Percentiles rank a stretch among this genome's conserved stretches.
These are phyloP conservation scores for Calocybe gangraenosa DNA, from an alignment of 768 basidiomycete genomes.

Conservation along the genomic window DNA sequence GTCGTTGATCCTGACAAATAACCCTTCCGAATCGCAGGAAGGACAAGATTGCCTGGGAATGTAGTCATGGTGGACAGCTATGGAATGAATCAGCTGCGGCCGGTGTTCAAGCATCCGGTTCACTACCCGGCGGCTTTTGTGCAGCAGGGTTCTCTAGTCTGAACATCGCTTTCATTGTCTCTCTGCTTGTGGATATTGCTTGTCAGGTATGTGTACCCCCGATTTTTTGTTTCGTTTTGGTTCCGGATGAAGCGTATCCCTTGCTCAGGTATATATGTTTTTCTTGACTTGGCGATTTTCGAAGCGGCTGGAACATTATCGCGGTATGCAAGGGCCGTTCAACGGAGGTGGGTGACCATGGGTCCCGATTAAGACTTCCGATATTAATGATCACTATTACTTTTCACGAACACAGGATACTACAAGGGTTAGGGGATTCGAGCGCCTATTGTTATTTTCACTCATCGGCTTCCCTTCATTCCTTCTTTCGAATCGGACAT, in stretches of 20 bases:
- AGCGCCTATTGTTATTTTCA: constrained; percentile 18
- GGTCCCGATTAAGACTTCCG: constrained; percentile 14
- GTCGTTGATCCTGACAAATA: constrained; percentile 14
- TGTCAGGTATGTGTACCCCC: constrained; percentile 51
- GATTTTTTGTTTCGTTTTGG: constrained; percentile 15
- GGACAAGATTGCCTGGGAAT: constrained; percentile 70
- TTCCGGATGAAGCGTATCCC: constrained; percentile 20
- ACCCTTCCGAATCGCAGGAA: constrained; percentile 35
- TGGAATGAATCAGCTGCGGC: constrained; percentile 45
- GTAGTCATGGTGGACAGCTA: constrained; percentile 63
- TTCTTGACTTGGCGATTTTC: constrained; percentile 74
- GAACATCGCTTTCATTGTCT: constrained; percentile 61
- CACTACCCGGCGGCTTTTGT: constrained; percentile 56
- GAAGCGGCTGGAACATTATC: constrained; percentile 66
- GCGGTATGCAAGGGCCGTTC: constrained; percentile 58
- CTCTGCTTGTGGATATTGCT: constrained; percentile 57
- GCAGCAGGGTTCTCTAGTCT: constrained; percentile 54
- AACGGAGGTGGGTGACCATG: constrained; percentile 47
- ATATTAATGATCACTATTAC: constrained; percentile 23
- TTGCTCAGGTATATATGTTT: constrained; percentile 64
- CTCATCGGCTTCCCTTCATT: constrained; percentile 22
- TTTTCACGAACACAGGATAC: constrained; percentile 32
- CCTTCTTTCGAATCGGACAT: constrained; percentile 23
- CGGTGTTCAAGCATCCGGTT: constrained; percentile 34
- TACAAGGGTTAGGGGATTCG: constrained; percentile 45